Evolutionary conservation across 805 yeast genomes (phyloP), one percentile per base, ranked within the genome.

Genomic region (Ogataea neopini): DNA sequence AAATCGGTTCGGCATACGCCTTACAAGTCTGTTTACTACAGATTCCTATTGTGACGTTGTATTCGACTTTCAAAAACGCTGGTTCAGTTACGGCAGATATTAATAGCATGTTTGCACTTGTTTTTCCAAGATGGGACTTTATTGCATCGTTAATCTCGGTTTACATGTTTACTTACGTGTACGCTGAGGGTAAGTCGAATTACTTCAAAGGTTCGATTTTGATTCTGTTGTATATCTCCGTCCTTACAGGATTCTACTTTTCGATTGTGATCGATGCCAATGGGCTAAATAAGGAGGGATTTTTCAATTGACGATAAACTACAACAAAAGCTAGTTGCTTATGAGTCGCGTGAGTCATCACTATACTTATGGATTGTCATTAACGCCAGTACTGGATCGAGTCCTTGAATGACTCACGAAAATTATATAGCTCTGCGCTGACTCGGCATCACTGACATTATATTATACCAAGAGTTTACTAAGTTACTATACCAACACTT

Each of bases 1-100:
- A 94, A 64, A 94, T 94, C 66, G 99, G 99, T 50, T 84, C 96
- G 52, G 99, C 99, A 0, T 94, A 94, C 64, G 99, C 96, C 0
- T 74, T 94, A 49, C 99, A 94, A 66, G 99, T 94, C 13, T 92
- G 96, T 57, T 72, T 94, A 49, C 75, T 94, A 54, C 99, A 94
- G 64, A 88, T 94, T 40, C 99, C 99, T 0, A 83, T 94, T 1
- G 76, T 94, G 62, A 96, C 90, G 9, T 62, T 92, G 10, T 89
- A 79, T 62, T 85, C 96, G 2, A 76, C 86, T 48, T 73, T 70
- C 68, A 75, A 60, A 61, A 58, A 50, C 36, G 22, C 63, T 61
- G 68, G 62, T 62, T 68, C 57, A 58, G 61, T 62, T 3, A 51
- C 57, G 20, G 46, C 62, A 2, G 53, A 52, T 17, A 64, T 73